phyloP scores from a whole-genome alignment of 345 rosid genomes.

The Aurinia saxatilis region DNA sequence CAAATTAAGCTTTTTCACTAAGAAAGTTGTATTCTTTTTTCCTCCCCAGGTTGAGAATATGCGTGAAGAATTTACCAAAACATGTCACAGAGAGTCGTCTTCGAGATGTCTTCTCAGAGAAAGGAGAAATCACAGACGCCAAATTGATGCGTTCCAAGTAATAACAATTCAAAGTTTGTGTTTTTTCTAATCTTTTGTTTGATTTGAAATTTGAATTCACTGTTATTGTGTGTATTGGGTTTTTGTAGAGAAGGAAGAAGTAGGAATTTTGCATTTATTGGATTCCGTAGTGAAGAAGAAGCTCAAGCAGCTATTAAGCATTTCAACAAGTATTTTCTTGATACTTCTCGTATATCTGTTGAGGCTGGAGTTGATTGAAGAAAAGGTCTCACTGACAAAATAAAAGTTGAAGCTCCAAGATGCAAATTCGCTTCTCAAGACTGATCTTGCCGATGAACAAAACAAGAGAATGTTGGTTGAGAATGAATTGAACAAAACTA shows the following conservation, averaged over 20 bases:
- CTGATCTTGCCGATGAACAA: too few relatives aligned
- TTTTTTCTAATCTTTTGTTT: not conserved
- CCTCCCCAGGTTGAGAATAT: slow-evolving; percentile 61
- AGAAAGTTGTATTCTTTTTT: not conserved
- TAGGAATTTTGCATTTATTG: slow-evolving; percentile 83
- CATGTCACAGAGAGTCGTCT: slow-evolving; percentile 56
- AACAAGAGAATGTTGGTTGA: too few relatives aligned
- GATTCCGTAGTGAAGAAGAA: slow-evolving; percentile 62
- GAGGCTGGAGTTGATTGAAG: too few relatives aligned
- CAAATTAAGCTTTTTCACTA: not conserved
- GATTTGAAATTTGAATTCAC: not conserved
- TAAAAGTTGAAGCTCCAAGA: too few relatives aligned
- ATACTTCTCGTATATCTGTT: slow-evolving; percentile 54
- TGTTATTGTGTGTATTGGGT: too few relatives aligned
- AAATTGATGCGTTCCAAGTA: slow-evolving; percentile 76
- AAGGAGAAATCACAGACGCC: slow-evolving; percentile 78
- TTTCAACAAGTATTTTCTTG: slow-evolving; percentile 62
- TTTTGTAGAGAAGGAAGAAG: slow-evolving; percentile 81
- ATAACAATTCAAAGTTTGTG: not conserved
- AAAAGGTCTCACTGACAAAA: too few relatives aligned
- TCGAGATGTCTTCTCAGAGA: slow-evolving; percentile 60
- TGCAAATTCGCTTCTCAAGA: too few relatives aligned
- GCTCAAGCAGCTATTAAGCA: slow-evolving; percentile 77
- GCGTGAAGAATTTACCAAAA: slow-evolving; percentile 76
- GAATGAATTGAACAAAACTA: too few relatives aligned